Evolutionary conservation across 75 land plant species (phyloP).

Genomic region (Cunninghamia lanceolata): DNA sequence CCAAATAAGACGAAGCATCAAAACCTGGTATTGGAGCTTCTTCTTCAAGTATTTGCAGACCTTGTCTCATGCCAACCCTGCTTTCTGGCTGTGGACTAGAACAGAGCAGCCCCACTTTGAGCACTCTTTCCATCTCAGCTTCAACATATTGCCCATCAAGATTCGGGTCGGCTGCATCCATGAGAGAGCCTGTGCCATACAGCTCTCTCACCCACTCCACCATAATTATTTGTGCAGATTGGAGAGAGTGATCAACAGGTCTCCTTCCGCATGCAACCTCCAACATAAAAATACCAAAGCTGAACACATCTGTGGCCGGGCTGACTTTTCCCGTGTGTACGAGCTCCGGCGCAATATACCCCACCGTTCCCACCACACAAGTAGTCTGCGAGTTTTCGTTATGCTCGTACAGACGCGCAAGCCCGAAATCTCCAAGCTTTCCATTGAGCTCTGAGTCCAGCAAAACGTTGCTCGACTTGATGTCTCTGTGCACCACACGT

Average conservation of each 20-base stretch:
- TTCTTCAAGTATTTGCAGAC: not conserved
- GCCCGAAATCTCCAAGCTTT: too few species aligned
- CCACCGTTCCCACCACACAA: too few species aligned
- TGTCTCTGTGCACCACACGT: too few species aligned
- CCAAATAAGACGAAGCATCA: too few species aligned
- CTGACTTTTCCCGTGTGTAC: too few species aligned
- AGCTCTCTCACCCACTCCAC: slow-evolving; percentile 36
- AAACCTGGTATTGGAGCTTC: not conserved
- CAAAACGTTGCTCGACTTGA: too few species aligned
- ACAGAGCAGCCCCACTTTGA: not conserved
- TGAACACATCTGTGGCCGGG: too few species aligned
- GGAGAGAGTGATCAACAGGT: slow-evolving; percentile 7
- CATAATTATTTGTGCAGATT: slow-evolving; percentile 12
- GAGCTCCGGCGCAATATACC: too few species aligned
- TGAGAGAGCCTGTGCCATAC: slow-evolving; percentile 17
- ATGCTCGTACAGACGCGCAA: too few species aligned
- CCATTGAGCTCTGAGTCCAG: too few species aligned
- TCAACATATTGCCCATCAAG: not conserved
- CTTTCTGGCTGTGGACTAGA: not conserved
- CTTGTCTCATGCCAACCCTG: not conserved
- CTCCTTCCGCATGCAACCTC: not conserved
- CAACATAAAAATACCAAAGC: not conserved
- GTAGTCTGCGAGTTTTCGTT: too few species aligned
- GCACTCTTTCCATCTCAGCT: not conserved
- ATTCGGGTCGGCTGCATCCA: not conserved